Evolutionary conservation across 768 basidiomycete species (phyloP), one percentile per base, ranked within the genome.

Genomic region (Leccinum barrowsii): DNA sequence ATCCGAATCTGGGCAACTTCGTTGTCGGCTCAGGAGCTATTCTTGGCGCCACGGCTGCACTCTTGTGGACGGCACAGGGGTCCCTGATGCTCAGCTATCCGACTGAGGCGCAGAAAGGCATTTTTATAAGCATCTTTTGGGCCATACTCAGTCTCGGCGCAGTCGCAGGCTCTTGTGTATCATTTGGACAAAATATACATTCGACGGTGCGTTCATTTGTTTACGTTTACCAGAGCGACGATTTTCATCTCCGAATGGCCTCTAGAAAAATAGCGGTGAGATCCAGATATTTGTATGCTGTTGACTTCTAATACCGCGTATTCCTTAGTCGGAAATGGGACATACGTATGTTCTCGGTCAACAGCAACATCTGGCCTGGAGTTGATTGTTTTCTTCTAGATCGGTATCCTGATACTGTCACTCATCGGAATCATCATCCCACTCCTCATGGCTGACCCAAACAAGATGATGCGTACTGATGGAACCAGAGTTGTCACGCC

Each of bases 31-130:
- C 89, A 2, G 91, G 90, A 17, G 85, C 86, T 32, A 66, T 89
- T 56, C 83, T 92, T 12, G 91, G 91, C 12, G 60, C 90, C 50
- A 89, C 86, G 65, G 90, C 82, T 17, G 82, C 78, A 15, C 67
- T 93, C 44, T 75, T 92, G 6, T 92, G 91, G 91, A 87, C 89
- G 1, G 88, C 90, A 0, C 90, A 92, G 65, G 92, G 90, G 15
- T 85, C 84, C 13, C 74, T 93, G 57, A 92, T 92, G 85, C 73
- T 94, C 67, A 83, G 87, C 3, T 92, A 92, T 71, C 86, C 89
- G 0, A 89, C 87, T 6, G 89, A 92, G 70, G 70, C 71, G 26
- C 82, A 90, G 70, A 91, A 90, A 73, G 89, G 89, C 17, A 75
- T 72, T 26, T 90, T 80, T 72, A 89, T 92, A 56, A 84, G 81